A percentile compares a stretch with the other conserved stretches of the same genome.
Evolutionary conservation across 345 rosid species (phyloP).

Genomic region (Gynandropsis gynandra): DNA sequence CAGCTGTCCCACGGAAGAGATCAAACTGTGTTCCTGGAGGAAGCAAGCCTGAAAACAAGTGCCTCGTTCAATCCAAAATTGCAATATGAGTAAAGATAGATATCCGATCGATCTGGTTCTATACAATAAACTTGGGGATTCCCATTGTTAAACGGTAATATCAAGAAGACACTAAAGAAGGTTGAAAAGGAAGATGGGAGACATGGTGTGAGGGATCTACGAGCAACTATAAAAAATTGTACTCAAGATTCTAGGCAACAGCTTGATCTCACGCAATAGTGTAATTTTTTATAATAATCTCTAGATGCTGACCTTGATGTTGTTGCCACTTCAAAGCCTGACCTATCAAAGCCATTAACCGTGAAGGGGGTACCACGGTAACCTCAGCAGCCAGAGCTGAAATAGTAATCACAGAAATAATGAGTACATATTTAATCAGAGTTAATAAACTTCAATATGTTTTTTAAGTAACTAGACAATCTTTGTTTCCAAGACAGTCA

Average conservation of each 20-base stretch:
- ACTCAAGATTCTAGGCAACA: background rate
- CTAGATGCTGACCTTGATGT: conserved; percentile 69
- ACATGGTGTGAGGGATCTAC: background rate
- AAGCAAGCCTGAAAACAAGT: conserved; percentile 56
- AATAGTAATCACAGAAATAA: conserved; percentile 14
- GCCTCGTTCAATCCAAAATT: conserved; percentile 6
- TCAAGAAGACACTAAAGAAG: background rate
- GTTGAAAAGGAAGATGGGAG: background rate
- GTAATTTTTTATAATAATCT: conserved; percentile 1
- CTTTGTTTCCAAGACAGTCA: background rate
- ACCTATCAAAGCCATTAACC: conserved; percentile 94
- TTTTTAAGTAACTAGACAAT: conserved; percentile 7
- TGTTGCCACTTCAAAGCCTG: conserved; percentile 99
- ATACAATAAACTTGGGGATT: too few species aligned
- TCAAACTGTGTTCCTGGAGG: conserved; percentile 99
- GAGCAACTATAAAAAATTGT: background rate
- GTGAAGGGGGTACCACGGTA: conserved; percentile 91
- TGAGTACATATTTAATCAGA: conserved; percentile 1
- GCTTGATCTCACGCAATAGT: conserved; percentile 13
- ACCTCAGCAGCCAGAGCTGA: conserved; percentile 90
- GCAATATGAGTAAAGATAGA: conserved; percentile 5
- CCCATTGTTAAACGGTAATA: background rate
- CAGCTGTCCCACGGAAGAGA: conserved; percentile 93
- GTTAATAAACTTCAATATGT: conserved; percentile 6
- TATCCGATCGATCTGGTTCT: background rate